Evolutionary conservation across 768 basidiomycete genomes (phyloP).

Genomic region (Dioszegia crocea): DNA sequence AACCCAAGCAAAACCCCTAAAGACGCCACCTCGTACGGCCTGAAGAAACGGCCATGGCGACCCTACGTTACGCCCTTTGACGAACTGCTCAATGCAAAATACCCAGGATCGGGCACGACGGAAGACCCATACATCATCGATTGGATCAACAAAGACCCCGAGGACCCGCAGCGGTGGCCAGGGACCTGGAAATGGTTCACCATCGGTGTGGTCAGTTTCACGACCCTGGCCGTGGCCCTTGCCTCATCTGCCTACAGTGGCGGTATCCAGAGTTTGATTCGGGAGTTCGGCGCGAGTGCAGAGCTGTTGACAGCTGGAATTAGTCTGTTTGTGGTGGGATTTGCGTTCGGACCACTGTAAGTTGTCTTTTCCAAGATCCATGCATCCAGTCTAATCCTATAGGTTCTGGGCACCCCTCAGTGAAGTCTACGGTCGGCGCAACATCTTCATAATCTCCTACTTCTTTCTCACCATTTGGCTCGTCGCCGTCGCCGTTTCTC

Average conservation of each 20-base stretch:
- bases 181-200: slow-evolving; percentile 40
- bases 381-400: slow-evolving; percentile 53
- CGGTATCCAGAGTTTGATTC: slow-evolving; percentile 20
- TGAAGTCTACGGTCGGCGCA: slow-evolving; percentile 51
- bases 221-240: slow-evolving; percentile 44
- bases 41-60: slow-evolving; percentile 38
- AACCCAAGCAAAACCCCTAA: neutral
- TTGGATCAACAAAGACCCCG: slow-evolving; percentile 44
- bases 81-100: slow-evolving; percentile 30
- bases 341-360: slow-evolving; percentile 46
- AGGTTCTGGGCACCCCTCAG: slow-evolving; percentile 51
- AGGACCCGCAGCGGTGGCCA: slow-evolving; percentile 46
- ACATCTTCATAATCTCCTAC: slow-evolving; percentile 50
- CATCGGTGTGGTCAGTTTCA: slow-evolving; percentile 31
- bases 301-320: slow-evolving; percentile 40
- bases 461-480: slow-evolving; percentile 48
- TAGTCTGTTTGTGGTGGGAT: slow-evolving; percentile 51
- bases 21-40: neutral
- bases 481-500: slow-evolving; percentile 47
- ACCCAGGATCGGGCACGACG: slow-evolving; percentile 41
- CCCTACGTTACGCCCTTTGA: slow-evolving; percentile 41
- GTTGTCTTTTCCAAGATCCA: neutral
- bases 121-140: slow-evolving; percentile 47
- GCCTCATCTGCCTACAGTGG: slow-evolving; percentile 40
- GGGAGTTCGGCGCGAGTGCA: slow-evolving; percentile 27